phyloP scores from a whole-genome alignment of 441 rosid genomes.

The Adansonia rubrostipa region DNA sequence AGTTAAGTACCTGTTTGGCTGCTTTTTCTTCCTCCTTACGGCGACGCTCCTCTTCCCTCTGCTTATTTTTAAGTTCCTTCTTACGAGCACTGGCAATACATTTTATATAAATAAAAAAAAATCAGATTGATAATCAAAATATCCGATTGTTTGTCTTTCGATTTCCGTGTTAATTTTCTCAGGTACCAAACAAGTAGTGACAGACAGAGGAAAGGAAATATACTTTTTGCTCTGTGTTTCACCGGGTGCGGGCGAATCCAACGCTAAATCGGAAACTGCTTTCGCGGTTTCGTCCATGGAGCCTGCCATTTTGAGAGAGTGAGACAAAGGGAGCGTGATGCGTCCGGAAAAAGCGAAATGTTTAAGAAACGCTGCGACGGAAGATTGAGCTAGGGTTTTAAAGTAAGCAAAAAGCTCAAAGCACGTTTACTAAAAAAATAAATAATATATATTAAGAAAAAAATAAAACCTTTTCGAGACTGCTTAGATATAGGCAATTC shows the following conservation, averaged over 20 bases:
- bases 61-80: constrained; percentile 62
- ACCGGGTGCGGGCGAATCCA: constrained; percentile 38
- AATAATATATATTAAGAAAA: too few species aligned
- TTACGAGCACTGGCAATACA: constrained; percentile 56
- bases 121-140: background rate
- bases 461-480: too few species aligned
- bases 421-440: too few species aligned
- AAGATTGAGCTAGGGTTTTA: constrained; percentile 19
- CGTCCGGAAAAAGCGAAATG: background rate
- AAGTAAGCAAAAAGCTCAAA: background rate
- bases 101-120: background rate
- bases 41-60: constrained; percentile 69
- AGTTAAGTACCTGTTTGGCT: constrained; percentile 45
- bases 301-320: constrained; percentile 28
- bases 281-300: constrained; percentile 34
- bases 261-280: constrained; percentile 33
- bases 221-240: constrained; percentile 65
- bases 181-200: background rate
- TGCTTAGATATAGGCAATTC: too few species aligned
- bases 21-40: constrained; percentile 76
- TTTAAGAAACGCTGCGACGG: background rate
- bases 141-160: background rate
- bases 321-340: background rate
- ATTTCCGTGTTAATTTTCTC: background rate
- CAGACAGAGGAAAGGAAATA: background rate